Conservation (phyloP, 305 asterid species). For the Fraxinus paxiana region DNA sequence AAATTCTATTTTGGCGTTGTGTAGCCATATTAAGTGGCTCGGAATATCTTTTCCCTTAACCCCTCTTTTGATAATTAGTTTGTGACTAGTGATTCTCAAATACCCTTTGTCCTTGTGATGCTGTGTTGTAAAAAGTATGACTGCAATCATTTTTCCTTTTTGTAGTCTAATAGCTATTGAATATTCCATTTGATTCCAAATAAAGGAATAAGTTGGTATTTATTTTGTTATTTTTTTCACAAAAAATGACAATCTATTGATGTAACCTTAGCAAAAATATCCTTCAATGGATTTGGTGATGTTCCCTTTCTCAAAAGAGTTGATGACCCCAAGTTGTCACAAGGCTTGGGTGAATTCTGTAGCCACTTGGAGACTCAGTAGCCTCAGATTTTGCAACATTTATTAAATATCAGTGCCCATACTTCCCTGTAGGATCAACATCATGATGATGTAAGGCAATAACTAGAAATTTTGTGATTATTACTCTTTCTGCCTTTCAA, state of each 20-base stretch:
- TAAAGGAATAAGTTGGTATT: not conserved
- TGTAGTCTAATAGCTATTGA: not conserved
- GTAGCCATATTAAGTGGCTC: conserved; percentile 18
- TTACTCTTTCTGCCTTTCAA: not conserved
- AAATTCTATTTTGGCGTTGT: not conserved
- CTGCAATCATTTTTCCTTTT: not conserved
- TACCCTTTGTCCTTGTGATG: not conserved
- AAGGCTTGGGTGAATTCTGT: not conserved
- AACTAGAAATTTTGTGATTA: not conserved
- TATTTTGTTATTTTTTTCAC: not conserved
- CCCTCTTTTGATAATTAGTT: not conserved
- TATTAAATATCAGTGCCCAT: not conserved
- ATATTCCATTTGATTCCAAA: conserved; percentile 4
- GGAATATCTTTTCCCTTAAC: not conserved
- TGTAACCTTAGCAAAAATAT: not conserved
- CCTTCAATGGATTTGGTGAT: not conserved
- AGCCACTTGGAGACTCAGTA: conserved; percentile 17
- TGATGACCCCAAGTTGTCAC: not conserved
- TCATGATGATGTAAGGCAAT: not conserved
- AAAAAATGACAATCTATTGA: not conserved
- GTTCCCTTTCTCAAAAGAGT: not conserved
- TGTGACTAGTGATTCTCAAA: not conserved
- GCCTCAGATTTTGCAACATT: conserved; percentile 14
- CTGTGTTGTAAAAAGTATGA: conserved; percentile 5
- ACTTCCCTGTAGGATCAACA: not conserved